phyloP scores from a whole-genome alignment of 2,329 filamentous ascomycete species.

The Hymenoscyphus salicellus region DNA sequence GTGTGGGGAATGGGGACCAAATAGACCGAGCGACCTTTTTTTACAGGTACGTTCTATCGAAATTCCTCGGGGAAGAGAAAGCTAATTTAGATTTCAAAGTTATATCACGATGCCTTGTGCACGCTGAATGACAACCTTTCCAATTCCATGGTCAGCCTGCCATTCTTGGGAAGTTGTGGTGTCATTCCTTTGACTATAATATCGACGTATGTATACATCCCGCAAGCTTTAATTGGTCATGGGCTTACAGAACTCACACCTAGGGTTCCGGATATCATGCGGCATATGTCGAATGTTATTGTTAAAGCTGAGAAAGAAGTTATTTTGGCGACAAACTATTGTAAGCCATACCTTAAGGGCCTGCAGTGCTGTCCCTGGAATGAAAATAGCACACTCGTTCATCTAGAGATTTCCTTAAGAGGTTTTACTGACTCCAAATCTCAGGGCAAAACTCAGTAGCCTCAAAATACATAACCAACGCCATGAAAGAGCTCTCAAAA shows the following conservation, averaged over 20 bases:
- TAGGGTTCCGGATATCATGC: slow-evolving; percentile 62
- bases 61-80: background rate
- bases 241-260: slow-evolving; percentile 17
- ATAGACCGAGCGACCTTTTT: slow-evolving; percentile 64
- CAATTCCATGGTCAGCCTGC: slow-evolving; percentile 51
- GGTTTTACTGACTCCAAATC: background rate
- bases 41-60: slow-evolving; percentile 46
- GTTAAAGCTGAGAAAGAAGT: slow-evolving; percentile 70
- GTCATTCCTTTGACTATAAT: slow-evolving; percentile 66
- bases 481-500: slow-evolving; percentile 65
- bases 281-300: slow-evolving; percentile 75
- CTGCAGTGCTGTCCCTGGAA: background rate
- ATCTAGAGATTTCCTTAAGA: background rate
- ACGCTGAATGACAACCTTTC: slow-evolving; percentile 32
- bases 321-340: slow-evolving; percentile 69
- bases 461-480: slow-evolving; percentile 64
- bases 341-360: background rate
- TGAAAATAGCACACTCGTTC: background rate
- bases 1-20: slow-evolving; percentile 67
- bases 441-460: slow-evolving; percentile 67
- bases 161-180: slow-evolving; percentile 58
- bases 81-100: slow-evolving; percentile 9
- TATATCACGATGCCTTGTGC: slow-evolving; percentile 26
- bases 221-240: background rate
- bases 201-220: slow-evolving; percentile 44